Evolutionary conservation across 345 rosid genomes (phyloP), one percentile per base, ranked within the genome.

Genomic region (Capsella bursapastoris): DNA sequence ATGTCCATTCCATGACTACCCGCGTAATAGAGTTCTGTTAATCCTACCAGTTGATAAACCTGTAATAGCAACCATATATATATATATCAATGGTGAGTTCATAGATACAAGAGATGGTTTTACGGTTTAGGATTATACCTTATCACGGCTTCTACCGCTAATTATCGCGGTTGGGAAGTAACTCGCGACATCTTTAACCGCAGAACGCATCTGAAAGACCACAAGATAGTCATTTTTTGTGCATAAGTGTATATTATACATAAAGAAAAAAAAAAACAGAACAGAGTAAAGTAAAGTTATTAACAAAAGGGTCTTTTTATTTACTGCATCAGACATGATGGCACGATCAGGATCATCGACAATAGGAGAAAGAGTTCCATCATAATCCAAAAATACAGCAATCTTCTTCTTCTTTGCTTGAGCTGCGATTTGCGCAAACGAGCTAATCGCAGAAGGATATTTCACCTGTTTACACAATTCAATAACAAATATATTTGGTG

Each of bases 1-100:
- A 95, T 92, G 87, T 95, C 99, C 99, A 95, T 95, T 73, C 98
- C 99, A 80, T 95, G 99, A 77, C 99, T 90, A 82, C 99, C 99
- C 40, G 98, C 99, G 69, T 95, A 95, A 68, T 84, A 85, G 29
- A 92, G 92, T 82, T 95, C 97, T 29, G 89, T 89, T 84, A 95
- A 83, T 83, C 94, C 94, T 83, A 92, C 91, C 84, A 95, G 81
- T 57, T 86, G 83, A 71, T 78, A 90, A 47, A 90, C 99, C 98
- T 94, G 86, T 7, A 25, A 49, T 29, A 66, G 13, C 13, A n/a
- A 38, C 18, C 53, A 16, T 31, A 61, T 35, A 15, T 31, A 61
- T 35, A 15, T 43, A 14, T 32, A 18, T 49, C 3, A 47, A 10
- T 9, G 13, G 5, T 40, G 43, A 40, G 10, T 40, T 12, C 13